A percentile compares a stretch with the other conserved stretches of the same genome.
Conservation (phyloP, 768 basidiomycete species). For the Boletellus emodensis region DNA sequence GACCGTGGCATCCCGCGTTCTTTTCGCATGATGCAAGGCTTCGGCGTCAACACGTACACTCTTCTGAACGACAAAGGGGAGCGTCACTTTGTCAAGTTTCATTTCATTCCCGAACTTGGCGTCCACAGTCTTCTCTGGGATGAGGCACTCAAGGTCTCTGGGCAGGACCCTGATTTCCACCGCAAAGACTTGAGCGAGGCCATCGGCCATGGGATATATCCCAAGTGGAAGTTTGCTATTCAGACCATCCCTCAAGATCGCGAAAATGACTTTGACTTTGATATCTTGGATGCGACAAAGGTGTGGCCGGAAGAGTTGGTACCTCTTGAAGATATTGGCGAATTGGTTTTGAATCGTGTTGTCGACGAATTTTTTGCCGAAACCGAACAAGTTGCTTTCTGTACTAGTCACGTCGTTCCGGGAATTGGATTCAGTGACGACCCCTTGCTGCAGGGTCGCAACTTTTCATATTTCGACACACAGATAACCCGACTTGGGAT, state of each 20-base stretch:
- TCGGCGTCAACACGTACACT: conserved; percentile 83
- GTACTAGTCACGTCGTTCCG: conserved; percentile 58
- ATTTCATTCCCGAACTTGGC: conserved; percentile 77
- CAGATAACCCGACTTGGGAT: conserved; percentile 76
- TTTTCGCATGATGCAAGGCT: conserved; percentile 86
- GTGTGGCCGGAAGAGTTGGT: conserved; percentile 80
- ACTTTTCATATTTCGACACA: conserved; percentile 86
- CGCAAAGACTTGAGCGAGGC: conserved; percentile 84
- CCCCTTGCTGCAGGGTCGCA: conserved; percentile 77
- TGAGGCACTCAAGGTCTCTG: conserved; percentile 77
- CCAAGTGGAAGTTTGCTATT: conserved; percentile 79
- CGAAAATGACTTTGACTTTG: conserved; percentile 83
- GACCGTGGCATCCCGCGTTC: conserved; percentile 85
- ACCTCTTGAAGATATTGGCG: conserved; percentile 74
- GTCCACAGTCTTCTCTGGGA: conserved; percentile 87
- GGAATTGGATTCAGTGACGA: conserved; percentile 73
- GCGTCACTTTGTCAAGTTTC: conserved; percentile 84
- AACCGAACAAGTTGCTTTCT: conserved; percentile 87
- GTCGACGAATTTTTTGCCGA: conserved; percentile 82
- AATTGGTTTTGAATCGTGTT: conserved; percentile 58
- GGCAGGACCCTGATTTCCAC: conserved; percentile 90
- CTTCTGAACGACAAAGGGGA: conserved; percentile 64
- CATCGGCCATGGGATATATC: conserved; percentile 63
- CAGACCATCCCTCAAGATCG: conserved; percentile 57
- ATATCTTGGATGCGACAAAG: conserved; percentile 85